Base-by-base conservation (phyloP, 2,329 filamentous ascomycete genomes). In the Thermoascus crustaceus region DNA sequence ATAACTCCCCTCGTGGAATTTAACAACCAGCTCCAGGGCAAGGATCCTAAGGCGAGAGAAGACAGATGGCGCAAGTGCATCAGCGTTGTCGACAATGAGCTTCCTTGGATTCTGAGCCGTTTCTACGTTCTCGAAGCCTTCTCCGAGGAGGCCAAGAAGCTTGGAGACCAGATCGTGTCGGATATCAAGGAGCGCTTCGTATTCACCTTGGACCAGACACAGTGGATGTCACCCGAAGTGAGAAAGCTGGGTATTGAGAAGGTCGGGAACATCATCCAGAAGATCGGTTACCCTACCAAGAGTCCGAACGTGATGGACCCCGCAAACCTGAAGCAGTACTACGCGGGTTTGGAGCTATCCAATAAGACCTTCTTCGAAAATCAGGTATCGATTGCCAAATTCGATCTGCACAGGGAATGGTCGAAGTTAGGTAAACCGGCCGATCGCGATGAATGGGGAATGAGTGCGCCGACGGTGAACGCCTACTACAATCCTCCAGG, bases 121-220 rank as follows among this genome's bases (percentile, higher is more conserved):
- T 84, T 85, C 61, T 86, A 79, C 43, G 68, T 85, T 2, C 73
- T 84, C 42, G 75, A 75, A 32, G 71, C 78, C 1, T 85, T 85
- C 48, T 76, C 78, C 0, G 69, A 78, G 8, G 71, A 76, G 13
- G 78, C 78, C 0, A 82, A 82, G 52, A 60, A 73, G 3, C 73
- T 82, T 30, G 79, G 79, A 10, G 76, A 84, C 39, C 70, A 76
- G 35, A 78, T 87, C 45, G 73, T 85, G n/a, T 72, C 72, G 7
- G 77, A 83, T 44, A 80, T 86, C 52, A 82, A 82, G 55, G 66
- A 72, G 10, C 70, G 75, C 13, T 85, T 85, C 47, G 70, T 73
- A 3, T 69, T 73, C 38, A 80, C 74, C 39, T 60, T 84, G 30
- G 65, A 72, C 22, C 57, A 63, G 2, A 73, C 75, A 1, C 60